Evolutionary conservation across 2,329 filamentous ascomycete species (phyloP).

Genomic region (Rutstroemia sydowiana): DNA sequence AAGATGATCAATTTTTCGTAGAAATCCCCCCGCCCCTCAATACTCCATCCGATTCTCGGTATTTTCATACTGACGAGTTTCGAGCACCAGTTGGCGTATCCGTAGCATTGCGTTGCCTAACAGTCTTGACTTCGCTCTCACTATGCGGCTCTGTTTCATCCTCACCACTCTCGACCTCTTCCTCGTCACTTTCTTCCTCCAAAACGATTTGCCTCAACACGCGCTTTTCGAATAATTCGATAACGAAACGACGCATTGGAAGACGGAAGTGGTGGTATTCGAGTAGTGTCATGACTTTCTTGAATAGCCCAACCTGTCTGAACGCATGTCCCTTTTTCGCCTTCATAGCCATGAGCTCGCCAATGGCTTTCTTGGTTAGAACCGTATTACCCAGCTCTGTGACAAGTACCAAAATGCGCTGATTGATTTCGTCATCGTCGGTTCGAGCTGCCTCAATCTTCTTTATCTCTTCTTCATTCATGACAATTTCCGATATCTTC

Average conservation of each 20-base stretch:
- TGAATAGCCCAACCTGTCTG: constrained; percentile 69
- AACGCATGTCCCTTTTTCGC: constrained; percentile 69
- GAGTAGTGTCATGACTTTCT: constrained; percentile 74
- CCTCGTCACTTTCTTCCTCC: constrained; percentile 44
- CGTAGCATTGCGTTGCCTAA: constrained; percentile 4
- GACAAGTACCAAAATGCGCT: constrained; percentile 75
- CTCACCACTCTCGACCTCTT: constrained; percentile 41
- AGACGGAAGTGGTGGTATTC: constrained; percentile 87
- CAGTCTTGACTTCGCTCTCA: not conserved
- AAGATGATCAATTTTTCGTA: too few relatives aligned
- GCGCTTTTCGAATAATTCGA: constrained; percentile 89
- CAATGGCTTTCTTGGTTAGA: constrained; percentile 77
- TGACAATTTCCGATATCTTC: constrained; percentile 25
- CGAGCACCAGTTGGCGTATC: not conserved
- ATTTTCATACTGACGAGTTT: constrained; percentile 1
- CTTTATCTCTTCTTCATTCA: constrained; percentile 39
- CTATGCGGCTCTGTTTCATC: constrained; percentile 24
- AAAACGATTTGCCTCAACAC: constrained; percentile 81
- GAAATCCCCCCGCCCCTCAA: too few relatives aligned
- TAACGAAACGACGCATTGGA: constrained; percentile 77
- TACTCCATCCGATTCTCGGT: too few relatives aligned
- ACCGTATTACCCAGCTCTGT: constrained; percentile 90
- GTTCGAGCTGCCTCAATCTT: constrained; percentile 41
- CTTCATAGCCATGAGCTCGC: constrained; percentile 74
- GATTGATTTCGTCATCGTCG: constrained; percentile 54